Percentiles rank a stretch among this genome's conserved stretches.
Conservation (phyloP, 139 green algal genomes). For the Picochlorum sp. region DNA sequence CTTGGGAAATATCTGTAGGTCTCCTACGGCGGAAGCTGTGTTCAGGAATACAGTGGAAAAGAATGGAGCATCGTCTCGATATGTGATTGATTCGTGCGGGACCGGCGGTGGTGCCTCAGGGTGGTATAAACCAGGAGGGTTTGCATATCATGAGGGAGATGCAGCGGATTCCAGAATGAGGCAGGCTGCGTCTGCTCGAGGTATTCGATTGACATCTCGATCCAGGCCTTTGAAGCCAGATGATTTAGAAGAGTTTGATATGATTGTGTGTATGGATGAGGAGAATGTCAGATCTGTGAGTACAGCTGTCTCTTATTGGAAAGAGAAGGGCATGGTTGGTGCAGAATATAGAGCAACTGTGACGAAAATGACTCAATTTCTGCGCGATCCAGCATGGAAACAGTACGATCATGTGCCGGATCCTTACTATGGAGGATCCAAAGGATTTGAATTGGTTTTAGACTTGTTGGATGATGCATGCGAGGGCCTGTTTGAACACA, state of each 20-base stretch:
- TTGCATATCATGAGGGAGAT: conserved; percentile 80
- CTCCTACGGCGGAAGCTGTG: conserved; percentile 82
- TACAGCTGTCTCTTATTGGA: conserved; percentile 23
- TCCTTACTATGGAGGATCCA: conserved; percentile 75
- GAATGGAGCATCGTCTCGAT: conserved; percentile 49
- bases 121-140: conserved; percentile 44
- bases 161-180: conserved; percentile 75
- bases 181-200: conserved; percentile 45
- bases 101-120: conserved; percentile 66
- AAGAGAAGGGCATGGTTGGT: conserved; percentile 7
- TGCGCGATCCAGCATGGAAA: conserved; percentile 19
- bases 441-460: conserved; percentile 63
- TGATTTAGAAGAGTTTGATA: conserved; percentile 78
- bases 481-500: conserved; percentile 46
- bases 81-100: conserved; percentile 88
- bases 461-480: conserved; percentile 83
- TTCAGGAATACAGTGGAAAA: conserved; percentile 73
- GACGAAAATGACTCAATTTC: conserved; percentile 54
- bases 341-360: conserved; percentile 22
- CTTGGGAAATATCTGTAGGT: conserved; percentile 90
- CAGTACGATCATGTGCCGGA: conserved; percentile 63
- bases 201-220: conserved; percentile 69
- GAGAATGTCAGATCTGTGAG: conserved; percentile 62
- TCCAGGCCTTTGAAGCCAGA: conserved; percentile 71
- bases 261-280: conserved; percentile 85